Evolutionary conservation across 176 grass and related monocot genomes (phyloP).

Genomic region (Alloteropsis semialata): DNA sequence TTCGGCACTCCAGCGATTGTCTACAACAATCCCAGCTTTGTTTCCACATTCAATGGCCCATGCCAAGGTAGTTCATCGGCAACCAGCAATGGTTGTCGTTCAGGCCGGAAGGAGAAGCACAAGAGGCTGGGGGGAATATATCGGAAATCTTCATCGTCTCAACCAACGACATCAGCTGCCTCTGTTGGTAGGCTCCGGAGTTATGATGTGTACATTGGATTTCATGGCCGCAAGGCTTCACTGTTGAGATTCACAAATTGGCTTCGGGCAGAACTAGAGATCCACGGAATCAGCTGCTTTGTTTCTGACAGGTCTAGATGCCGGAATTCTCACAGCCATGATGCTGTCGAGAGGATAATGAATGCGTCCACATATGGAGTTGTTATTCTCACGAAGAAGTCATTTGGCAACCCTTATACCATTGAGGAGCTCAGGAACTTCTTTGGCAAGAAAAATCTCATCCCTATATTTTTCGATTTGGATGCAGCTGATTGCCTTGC

Average conservation of each 20-base stretch:
- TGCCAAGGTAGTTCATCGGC: constrained; percentile 58
- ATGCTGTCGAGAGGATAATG: constrained; percentile 84
- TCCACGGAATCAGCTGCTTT: constrained; percentile 94
- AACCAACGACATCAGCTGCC: constrained; percentile 46
- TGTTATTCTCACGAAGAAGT: constrained; percentile 89
- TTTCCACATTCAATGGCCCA: constrained; percentile 61
- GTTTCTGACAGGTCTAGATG: constrained; percentile 81
- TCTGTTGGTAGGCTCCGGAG: constrained; percentile 57
- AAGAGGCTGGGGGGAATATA: constrained; percentile 42
- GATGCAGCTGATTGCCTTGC: constrained; percentile 79
- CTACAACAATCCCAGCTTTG: constrained; percentile 56
- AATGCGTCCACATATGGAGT: constrained; percentile 88
- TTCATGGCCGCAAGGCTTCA: constrained; percentile 86
- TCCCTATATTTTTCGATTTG: constrained; percentile 93
- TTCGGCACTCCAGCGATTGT: constrained; percentile 65
- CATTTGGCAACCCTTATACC: constrained; percentile 89
- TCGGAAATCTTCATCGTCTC: constrained; percentile 42
- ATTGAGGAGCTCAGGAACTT: constrained; percentile 90
- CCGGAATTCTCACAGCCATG: constrained; percentile 66
- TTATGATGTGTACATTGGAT: constrained; percentile 92
- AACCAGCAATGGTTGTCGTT: constrained; percentile 32
- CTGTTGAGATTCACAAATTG: constrained; percentile 86
- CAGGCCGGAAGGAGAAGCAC: constrained; percentile 51
- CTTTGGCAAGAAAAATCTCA: constrained; percentile 72
- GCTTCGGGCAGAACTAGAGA: constrained; percentile 91